Conservation (phyloP, 2,329 filamentous ascomycete species). For the Neonectria faginata region DNA sequence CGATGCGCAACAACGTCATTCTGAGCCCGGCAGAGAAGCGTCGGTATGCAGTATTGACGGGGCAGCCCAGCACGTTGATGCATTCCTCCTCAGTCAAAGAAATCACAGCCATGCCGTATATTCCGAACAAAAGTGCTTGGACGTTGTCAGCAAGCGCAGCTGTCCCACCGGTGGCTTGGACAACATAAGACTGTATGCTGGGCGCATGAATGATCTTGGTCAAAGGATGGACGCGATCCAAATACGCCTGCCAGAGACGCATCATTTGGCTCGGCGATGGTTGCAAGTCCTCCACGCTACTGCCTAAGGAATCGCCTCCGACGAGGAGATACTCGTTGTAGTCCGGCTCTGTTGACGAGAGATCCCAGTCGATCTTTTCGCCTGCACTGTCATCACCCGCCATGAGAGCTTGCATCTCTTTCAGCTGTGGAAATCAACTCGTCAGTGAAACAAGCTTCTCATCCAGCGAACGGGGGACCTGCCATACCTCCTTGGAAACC, state of each 20-base stretch:
- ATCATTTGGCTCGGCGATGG: slow-evolving; percentile 14
- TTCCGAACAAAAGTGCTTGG: slow-evolving; percentile 16
- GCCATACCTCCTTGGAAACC: background rate
- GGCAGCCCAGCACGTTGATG: background rate
- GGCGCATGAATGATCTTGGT: slow-evolving; percentile 25
- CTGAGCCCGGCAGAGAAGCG: slow-evolving; percentile 18
- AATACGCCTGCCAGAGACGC: slow-evolving; percentile 24
- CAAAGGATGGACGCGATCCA: slow-evolving; percentile 22
- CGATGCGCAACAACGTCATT: slow-evolving; percentile 9
- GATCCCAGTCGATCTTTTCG: background rate
- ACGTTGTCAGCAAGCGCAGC: background rate
- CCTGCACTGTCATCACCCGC: background rate
- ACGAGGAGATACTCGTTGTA: background rate
- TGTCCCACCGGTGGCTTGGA: slow-evolving; percentile 1
- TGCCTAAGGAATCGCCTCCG: background rate
- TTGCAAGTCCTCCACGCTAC: slow-evolving; percentile 1
- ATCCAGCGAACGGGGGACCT: background rate
- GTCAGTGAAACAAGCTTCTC: background rate
- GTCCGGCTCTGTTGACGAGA: background rate
- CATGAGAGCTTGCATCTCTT: background rate
- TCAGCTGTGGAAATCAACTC: background rate
- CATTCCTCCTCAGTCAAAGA: slow-evolving; percentile 13
- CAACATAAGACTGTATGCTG: slow-evolving; percentile 5
- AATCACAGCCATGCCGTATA: slow-evolving; percentile 14
- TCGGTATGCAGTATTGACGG: background rate